Evolutionary conservation across 2,329 filamentous ascomycete species (phyloP), one percentile per base, ranked within the genome.

Genomic region (Sporothrix curviconia): DNA sequence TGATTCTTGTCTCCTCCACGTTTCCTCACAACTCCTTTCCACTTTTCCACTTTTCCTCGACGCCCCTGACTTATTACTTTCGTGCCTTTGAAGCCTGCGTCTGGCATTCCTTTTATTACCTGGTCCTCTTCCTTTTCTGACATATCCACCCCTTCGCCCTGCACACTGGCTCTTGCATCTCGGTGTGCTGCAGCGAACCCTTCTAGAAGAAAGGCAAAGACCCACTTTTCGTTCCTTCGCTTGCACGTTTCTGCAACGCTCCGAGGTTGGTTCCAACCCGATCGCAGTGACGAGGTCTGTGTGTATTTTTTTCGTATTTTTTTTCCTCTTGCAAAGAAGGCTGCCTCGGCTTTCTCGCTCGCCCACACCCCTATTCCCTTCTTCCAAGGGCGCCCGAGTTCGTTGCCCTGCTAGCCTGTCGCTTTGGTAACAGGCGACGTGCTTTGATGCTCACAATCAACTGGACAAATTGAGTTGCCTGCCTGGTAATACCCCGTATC

Each of bases 181-280:
- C 44, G 28, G 44, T 28, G 47, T 28, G 34, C 43, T 47, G 25
- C 32, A 24, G 28, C 28, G 17, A 19, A 32, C 32, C 50, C 50
- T 53, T 53, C 50, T 53, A 53, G 37, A 53, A 42, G 37, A 42
- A 24, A 32, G 11, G 40, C 34, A 32, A 28, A 25, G 36, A 28
- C 17, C 50, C 50, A 53, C 25, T n/a, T 32, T 32, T 53, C 50
- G 15, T 53, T 32, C 25, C 36, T 32, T 43, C 50, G 50, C 50
- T 32, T 52, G 50, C 50, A 52, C 34, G 47, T 39, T 52, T 52
- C 36, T 32, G 11, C 36, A 40, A 52, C 36, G 14, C 22, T 34
- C 24, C 49, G 34, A 15, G 39, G n/a, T n/a, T n/a, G 49, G 49
- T 7, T 17, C 37, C 3, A 42, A 42, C 15, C 49, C 37, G 37